Evolutionary conservation across 306 rosid species (phyloP), one percentile per base, ranked within the genome.

Genomic region (Canavalia ensiformis): DNA sequence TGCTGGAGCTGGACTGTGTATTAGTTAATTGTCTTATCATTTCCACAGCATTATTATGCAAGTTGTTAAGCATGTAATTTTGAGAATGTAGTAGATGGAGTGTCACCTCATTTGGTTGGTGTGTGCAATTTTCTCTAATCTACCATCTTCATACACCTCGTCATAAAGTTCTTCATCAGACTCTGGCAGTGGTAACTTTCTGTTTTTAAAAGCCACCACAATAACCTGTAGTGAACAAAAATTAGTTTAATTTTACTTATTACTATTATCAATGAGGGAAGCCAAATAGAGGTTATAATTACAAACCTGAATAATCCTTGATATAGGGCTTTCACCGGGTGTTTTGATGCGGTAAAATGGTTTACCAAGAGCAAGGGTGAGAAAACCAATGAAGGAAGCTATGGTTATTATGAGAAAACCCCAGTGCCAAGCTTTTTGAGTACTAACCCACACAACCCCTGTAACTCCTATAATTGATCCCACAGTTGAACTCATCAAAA

Each of bases 391-490:
- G 68, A 86, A 80, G 35, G 96, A 51, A 57, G 89, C 88, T 1
- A 88, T 0, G 1, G 97, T 86, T n/a, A 84, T 55, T 3, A 88
- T 89, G 39, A 88, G 57, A 83, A 92, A 94, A 0, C 97, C 98
- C 94, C 91, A 91, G 50, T 84, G 87, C 97, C 97, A 92, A 42
- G 70, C 88, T 50, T 57, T 82, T 11, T 87, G 84, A 0, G 87
- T 88, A 79, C 91, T 89, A 31, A 92, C 75, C 91, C 90, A 92
- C 57, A 92, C 98, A 63, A 94, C 84, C 66, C 74, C 82, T 0
- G 97, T 92, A 57, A 92, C 97, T 12, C 97, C 97, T 6, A 94
- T 52, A 6, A 85, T 41, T 13, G 90, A 87, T 41, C 98, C 97
- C 1, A 88, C 3, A 7, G 94, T 90, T 39, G 90, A 54, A 74